Evolutionary conservation across 495 filamentous ascomycete genomes (phyloP).

Genomic region (Talaromyces adpressus): DNA sequence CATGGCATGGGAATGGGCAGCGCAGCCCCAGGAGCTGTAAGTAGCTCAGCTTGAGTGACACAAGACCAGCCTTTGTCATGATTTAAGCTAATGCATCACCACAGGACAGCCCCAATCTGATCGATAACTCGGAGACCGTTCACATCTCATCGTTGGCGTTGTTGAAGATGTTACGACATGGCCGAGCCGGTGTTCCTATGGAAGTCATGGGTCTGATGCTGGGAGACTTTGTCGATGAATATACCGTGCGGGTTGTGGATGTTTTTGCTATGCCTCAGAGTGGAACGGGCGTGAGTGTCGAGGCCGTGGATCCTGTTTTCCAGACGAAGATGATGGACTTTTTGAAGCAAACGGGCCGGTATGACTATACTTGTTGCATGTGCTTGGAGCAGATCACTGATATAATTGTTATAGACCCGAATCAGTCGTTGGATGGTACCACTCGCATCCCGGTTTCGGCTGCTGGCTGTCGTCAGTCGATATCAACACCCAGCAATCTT

Average conservation of each 20-base stretch:
- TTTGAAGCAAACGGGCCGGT: slow-evolving; percentile 94
- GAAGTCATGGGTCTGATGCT: slow-evolving; percentile 99
- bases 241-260: slow-evolving; percentile 94
- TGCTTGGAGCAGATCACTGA: too few relatives aligned
- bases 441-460: slow-evolving; percentile 97
- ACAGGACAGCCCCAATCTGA: slow-evolving; percentile 78
- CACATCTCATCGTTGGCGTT: slow-evolving; percentile 97
- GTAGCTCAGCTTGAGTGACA: slow-evolving; percentile 22
- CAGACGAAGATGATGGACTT: slow-evolving; percentile 99
- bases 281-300: slow-evolving; percentile 95
- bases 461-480: slow-evolving; percentile 99
- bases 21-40: slow-evolving; percentile 69
- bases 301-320: slow-evolving; percentile 96
- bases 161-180: slow-evolving; percentile 97
- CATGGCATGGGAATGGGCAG: slow-evolving; percentile 70
- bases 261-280: slow-evolving; percentile 99
- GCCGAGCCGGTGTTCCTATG: slow-evolving; percentile 96
- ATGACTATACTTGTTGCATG: slow-evolving; percentile 18
- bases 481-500: slow-evolving; percentile 99
- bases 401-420: slow-evolving; percentile 57
- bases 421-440: slow-evolving; percentile 98
- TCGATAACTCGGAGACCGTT: slow-evolving; percentile 99
- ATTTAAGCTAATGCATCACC: neutral
- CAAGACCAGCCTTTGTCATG: neutral
- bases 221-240: slow-evolving; percentile 98